phyloP scores from a whole-genome alignment of 2,329 filamentous ascomycete species.

The Furcasterigmium sp. region DNA sequence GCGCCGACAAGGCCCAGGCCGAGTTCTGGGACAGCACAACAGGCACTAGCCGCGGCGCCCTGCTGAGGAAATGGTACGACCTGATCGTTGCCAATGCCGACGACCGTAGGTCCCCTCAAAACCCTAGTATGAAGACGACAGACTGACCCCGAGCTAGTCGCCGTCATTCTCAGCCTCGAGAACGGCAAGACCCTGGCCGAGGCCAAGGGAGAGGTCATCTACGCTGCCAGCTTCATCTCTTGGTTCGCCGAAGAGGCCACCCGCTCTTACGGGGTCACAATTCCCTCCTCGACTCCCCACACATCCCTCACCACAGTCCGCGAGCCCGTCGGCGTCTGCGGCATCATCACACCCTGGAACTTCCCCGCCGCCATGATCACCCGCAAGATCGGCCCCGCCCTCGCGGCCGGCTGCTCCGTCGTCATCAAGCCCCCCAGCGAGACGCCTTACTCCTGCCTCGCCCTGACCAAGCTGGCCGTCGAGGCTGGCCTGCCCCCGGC shows the following conservation, averaged over 20 bases:
- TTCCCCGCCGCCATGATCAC: slow-evolving; percentile 51
- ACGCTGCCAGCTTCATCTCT: slow-evolving; percentile 55
- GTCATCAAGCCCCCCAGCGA: slow-evolving; percentile 67
- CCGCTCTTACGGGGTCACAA: slow-evolving; percentile 54
- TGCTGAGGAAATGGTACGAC: slow-evolving; percentile 64
- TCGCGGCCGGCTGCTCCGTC: slow-evolving; percentile 67
- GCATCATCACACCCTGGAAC: slow-evolving; percentile 63
- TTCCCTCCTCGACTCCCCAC: slow-evolving; percentile 50
- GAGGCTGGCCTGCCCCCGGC: slow-evolving; percentile 64
- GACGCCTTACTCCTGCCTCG: slow-evolving; percentile 64
- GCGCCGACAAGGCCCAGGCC: not conserved
- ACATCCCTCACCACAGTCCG: slow-evolving; percentile 59
- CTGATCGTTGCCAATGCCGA: slow-evolving; percentile 61
- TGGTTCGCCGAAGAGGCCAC: slow-evolving; percentile 61
- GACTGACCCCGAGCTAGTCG: not conserved
- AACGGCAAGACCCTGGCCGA: slow-evolving; percentile 63
- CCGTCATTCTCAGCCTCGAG: slow-evolving; percentile 63
- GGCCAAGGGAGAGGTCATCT: slow-evolving; percentile 52
- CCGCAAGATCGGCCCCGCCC: slow-evolving; percentile 38
- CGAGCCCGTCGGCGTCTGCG: slow-evolving; percentile 63
- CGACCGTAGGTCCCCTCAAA: slow-evolving; percentile 36
- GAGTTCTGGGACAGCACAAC: not conserved
- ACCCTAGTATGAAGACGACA: not conserved
- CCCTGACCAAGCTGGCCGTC: slow-evolving; percentile 57
- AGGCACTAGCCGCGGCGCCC: slow-evolving; percentile 11